Evolutionary conservation across 495 filamentous ascomycete species (phyloP), one percentile per base, ranked within the genome.

Genomic region (Podospora anserina): DNA sequence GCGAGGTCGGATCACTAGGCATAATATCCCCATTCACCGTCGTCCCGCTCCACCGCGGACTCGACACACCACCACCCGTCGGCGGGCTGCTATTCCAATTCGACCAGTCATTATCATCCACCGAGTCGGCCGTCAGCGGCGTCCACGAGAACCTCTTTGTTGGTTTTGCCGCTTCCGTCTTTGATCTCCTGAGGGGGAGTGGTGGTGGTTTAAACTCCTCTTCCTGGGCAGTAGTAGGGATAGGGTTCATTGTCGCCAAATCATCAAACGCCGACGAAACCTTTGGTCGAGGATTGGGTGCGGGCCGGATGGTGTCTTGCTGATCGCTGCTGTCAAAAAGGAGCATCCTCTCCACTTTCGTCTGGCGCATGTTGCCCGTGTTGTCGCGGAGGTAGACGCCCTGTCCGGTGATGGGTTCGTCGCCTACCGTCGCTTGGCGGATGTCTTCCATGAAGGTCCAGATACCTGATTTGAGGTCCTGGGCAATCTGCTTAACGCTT

Each of bases 381-480:
- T 26, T 65, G 16, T 72, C 73, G 16, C 76, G 69, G 69, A 81
- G 67, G 77, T 82, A 73, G 71, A 78, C 64, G 27, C 79, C 81
- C 19, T 81, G 84, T 54, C 85, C 88, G 65, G 82, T 87, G 67
- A 92, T 87, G 13, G 87, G 91, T 78, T 98, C 95, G 34, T 98
- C 95, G 54, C 94, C 95, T 15, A 97, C 92, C 2, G 95, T 96
- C 16, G 92, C 95, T 79, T 99, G 95, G 70, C 93, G 85, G 28
- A 99, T 85, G 78, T 98, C 95, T 75, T 98, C 95, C 69, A 97
- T 85, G 77, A 98, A 99, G 16, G 92, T 97, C 92, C 92, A 95
- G n/a, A 98, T 81, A 0, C 95, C 95, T 55, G 93, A 88, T 69
- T 89, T 89, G 72, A 99, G 86, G 77, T 96, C 95, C 9, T 90